Evolutionary conservation across 1,284 basidiomycete species (phyloP), one percentile per base, ranked within the genome.

Genomic region (Naganishia sp.): DNA sequence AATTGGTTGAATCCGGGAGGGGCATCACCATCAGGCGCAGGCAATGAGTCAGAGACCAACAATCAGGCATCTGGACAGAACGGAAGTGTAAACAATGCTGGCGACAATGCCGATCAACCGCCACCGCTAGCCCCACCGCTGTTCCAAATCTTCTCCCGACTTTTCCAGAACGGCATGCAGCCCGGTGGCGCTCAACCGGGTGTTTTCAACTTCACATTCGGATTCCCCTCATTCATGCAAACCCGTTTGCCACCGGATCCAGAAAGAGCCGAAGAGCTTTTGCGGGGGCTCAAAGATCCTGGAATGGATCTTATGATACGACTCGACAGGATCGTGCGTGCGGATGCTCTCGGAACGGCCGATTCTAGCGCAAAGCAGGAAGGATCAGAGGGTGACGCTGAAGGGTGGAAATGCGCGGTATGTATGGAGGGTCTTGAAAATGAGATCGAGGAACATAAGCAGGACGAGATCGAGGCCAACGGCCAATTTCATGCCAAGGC

Each of bases 401-500:
- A 66, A 5, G 68, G 64, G 7, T 54, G 50, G 59, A 63, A 66
- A 57, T 69, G 68, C 36, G 68, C 64, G 23, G 63, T 69, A 3
- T 69, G 68, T 31, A 63, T 69, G 65, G 68, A 69, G 11, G 50
- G 48, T 42, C 18, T 63, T 21, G 53, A 56, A 28, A 54, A 57
- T 28, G 68, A 67, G 31, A 39, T 66, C 36, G 56, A 59, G n/a
- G 54, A 36, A n/a, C 55, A 59, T 25, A 53, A 54, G 55, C 55
- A 60, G 23, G 28, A 60, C 21, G 57, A 60, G 11, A 23, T 7
- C 1, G 15, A 13, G 15, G 23, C 45, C 3, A 33, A 11, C 5
- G 43, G 21, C 15, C 10, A 15, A 15, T 9, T 21, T 6, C 25
- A 43, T 16, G 18, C 5, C 16, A 33, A 33, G 5, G 11, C 33